Base-by-base conservation (phyloP, 495 filamentous ascomycete species). In the Jackrogersella minutella region DNA sequence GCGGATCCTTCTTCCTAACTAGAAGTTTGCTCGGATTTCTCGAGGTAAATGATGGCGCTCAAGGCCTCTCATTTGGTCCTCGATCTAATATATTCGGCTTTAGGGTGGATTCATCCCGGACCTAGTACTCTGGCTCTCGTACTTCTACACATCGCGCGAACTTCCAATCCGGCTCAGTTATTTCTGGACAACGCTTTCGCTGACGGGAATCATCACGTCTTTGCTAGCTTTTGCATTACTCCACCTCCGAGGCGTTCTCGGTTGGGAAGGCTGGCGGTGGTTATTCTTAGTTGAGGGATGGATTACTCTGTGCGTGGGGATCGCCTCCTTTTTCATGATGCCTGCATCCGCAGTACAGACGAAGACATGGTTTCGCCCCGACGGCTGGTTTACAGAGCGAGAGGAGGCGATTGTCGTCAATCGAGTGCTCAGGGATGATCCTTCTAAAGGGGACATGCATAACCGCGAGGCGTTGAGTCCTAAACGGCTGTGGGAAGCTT, bases 251-350 rank as follows among this genome's bases (percentile, higher is more conserved):
- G 86, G 86, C 11, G 66, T 77, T 2, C 56, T 70, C 4, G 86
- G 85, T 0, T 78, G 86, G 55, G 79, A 79, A 2, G 87, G 86
- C 0, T 90, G 86, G 87, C 73, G 84, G 3, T 88, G 87, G 87
- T 73, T 89, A 5, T 89, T 88, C 72, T 77, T 76, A 53, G 74
- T 74, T 47, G 82, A 85, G 52, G 82, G 82, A 0, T 43, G 80
- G 5, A 83, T 87, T 26, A 84, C 83, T 0, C 68, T 87, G 3
- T 68, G 71, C 14, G 78, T 86, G 7, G 84, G 83, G 13, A 51
- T 86, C 7, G 75, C 75, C 28, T 85, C 84, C 2, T 85, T 84
- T 61, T 74, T 86, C 55, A 76, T 84, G 62, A 86, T 86, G 75
- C 84, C 84, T 0, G 83, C 74, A 2, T 85, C 84, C 0, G 81